phyloP scores from a whole-genome alignment of 2,329 filamentous ascomycete species.

The Didymella arachidicola region DNA sequence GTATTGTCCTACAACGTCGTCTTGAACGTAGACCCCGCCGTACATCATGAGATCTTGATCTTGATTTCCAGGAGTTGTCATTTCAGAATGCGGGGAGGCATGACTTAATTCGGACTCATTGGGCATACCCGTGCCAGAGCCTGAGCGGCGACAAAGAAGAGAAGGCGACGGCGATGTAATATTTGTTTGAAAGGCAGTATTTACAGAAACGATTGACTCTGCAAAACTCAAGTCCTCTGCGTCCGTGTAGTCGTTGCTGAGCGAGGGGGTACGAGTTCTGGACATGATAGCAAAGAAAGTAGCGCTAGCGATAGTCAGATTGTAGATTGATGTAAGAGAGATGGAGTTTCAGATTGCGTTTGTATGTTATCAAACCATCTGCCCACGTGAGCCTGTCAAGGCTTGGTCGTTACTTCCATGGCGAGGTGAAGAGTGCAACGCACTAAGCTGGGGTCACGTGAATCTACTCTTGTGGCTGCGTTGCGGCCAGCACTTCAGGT shows the following conservation, averaged over 20 bases:
- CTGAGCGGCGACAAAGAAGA: neutral
- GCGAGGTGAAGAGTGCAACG: slow-evolving; percentile 1
- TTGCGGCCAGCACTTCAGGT: neutral
- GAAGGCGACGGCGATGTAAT: slow-evolving; percentile 4
- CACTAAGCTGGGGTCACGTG: neutral
- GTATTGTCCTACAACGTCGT: slow-evolving; percentile 10
- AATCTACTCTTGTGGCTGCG: neutral
- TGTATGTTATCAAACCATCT: neutral
- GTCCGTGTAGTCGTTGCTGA: neutral
- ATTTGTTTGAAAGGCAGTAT: slow-evolving; percentile 1
- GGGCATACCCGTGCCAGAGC: too few relatives aligned
- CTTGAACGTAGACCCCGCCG: neutral
- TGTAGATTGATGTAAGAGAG: slow-evolving; percentile 5
- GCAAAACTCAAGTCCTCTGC: neutral
- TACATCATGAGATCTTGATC: neutral
- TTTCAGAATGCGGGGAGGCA: neutral
- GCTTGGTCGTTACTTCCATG: neutral
- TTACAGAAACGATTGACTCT: neutral
- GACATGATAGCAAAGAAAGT: neutral
- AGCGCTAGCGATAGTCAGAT: neutral
- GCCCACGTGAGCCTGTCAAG: slow-evolving; percentile 1
- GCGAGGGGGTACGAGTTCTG: neutral
- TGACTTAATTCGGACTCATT: neutral
- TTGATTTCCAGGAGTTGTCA: too few relatives aligned
- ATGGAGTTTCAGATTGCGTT: neutral